A percentile compares a stretch with the other conserved stretches of the same genome.
Evolutionary conservation across 805 yeast genomes (phyloP).

Genomic region (Candida orba): DNA sequence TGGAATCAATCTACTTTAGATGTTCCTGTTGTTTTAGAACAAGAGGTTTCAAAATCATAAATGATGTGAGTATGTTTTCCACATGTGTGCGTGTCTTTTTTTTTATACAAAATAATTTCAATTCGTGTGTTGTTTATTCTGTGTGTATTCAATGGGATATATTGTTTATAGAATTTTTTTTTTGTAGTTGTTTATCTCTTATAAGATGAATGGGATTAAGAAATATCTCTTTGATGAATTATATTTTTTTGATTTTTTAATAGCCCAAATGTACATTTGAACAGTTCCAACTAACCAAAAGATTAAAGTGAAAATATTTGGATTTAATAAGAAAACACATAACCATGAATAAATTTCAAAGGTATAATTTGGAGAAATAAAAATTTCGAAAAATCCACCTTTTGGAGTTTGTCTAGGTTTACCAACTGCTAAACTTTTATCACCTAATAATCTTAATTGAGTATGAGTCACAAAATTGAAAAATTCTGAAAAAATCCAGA

Average conservation of each 20-base stretch:
- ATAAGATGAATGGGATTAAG: constrained; percentile 68
- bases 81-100: too few species aligned
- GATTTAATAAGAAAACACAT: constrained; percentile 57
- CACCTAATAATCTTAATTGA: constrained; percentile 48
- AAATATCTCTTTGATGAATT: constrained; percentile 56
- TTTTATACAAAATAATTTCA: too few species aligned
- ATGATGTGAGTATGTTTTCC: too few species aligned
- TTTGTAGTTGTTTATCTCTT: neutral
- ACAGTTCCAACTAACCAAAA: constrained; percentile 64
- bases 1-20: constrained; percentile 58
- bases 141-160: neutral
- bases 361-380: constrained; percentile 92
- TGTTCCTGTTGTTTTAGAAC: constrained; percentile 38
- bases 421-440: constrained; percentile 26
- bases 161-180: neutral
- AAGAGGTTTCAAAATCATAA: neutral
- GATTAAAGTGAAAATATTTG: constrained; percentile 69
- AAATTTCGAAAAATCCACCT: constrained; percentile 76
- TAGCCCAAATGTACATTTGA: constrained; percentile 93
- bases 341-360: constrained; percentile 81
- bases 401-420: constrained; percentile 39
- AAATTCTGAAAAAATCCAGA: constrained; percentile 46
- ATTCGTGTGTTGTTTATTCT: neutral
- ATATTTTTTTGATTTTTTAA: constrained; percentile 75
- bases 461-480: constrained; percentile 71